Evolutionary conservation across 768 basidiomycete species (phyloP), one percentile per base, ranked within the genome.

Genomic region (Leccinum disarticulatum): DNA sequence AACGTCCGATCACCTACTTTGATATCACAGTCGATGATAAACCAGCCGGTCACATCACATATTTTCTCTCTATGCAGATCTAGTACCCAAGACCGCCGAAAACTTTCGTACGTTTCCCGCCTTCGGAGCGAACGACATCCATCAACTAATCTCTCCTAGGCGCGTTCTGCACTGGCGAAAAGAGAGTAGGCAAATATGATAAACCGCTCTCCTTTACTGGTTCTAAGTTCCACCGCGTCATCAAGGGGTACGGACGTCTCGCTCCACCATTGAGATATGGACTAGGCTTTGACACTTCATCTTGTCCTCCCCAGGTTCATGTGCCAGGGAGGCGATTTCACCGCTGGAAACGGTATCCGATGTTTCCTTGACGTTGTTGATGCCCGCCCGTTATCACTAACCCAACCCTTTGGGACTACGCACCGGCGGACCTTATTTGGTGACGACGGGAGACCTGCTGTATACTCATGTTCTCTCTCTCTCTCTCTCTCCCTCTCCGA

Each of bases 31-130:
- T 96, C 70, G 93, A 85, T 33, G 88, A 77, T 51, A 80, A 81
- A 57, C 79, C 85, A 10, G 76, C 80, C 11, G 90, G 91, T 31
- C 81, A 89, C 25, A 74, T 96, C 74, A 76, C 74, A 76, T 89
- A 36, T 92, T 96, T 77, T 85, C 87, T 65, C 83, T 98, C n/a
- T 97, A 88, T 74, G 78, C 75, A 52, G 93, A 95, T 75, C 85
- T 93, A 31, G 93, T 95, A n/a, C 95, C 96, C 27, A 95, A 90
- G 78, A 97, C 95, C 3, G 88, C 87, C 25, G 90, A 92, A 73
- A 98, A 97, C 79, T 98, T 98, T 74, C 88, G 94, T 83, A 73
- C 73, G 81, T 85, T 22, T 3, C 9, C 53, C 13, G 25, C 1
- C 14, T n/a, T 10, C 8, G n/a, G 7, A 41, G 19, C 6, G 4